These are phyloP conservation scores for Eucalyptus pumila DNA, from an alignment of 345 rosid species.

Conservation along the genomic window DNA sequence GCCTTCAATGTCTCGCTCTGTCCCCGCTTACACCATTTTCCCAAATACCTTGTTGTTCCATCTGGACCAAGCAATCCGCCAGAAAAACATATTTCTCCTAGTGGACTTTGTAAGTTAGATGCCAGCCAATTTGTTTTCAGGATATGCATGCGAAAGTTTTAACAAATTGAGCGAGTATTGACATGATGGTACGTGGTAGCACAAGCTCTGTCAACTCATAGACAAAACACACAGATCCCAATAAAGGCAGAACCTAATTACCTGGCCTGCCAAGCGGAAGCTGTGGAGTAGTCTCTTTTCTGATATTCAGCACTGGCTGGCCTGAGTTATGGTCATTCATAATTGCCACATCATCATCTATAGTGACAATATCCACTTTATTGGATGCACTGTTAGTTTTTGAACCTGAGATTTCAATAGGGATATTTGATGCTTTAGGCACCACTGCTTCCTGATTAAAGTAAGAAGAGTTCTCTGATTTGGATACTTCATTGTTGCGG, in stretches of 20 bases:
- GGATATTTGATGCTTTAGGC: neutral
- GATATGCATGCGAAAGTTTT: neutral
- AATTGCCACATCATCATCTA: slow-evolving; percentile 13
- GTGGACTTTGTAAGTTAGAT: neutral
- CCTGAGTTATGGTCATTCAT: neutral
- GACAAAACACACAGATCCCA: neutral
- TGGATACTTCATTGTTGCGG: neutral
- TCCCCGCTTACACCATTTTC: slow-evolving; percentile 86
- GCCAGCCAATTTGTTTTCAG: neutral
- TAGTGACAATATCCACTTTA: slow-evolving; percentile 3
- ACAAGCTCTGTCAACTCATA: neutral
- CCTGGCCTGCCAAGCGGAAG: slow-evolving; percentile 33
- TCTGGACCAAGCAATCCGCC: slow-evolving; percentile 68
- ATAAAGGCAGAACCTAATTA: slow-evolving; percentile 9
- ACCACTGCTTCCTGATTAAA: neutral
- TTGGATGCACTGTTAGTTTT: neutral
- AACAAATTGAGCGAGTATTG: neutral
- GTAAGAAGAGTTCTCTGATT: neutral
- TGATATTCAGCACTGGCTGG: slow-evolving; percentile 37
- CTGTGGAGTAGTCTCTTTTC: slow-evolving; percentile 18
- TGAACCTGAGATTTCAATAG: neutral
- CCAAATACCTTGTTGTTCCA: slow-evolving; percentile 51
- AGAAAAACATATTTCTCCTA: slow-evolving; percentile 54
- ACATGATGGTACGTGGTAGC: neutral
- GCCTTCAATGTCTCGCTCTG: slow-evolving; percentile 15